phyloP scores from a whole-genome alignment of 768 basidiomycete genomes.

The Trametes villosa region DNA sequence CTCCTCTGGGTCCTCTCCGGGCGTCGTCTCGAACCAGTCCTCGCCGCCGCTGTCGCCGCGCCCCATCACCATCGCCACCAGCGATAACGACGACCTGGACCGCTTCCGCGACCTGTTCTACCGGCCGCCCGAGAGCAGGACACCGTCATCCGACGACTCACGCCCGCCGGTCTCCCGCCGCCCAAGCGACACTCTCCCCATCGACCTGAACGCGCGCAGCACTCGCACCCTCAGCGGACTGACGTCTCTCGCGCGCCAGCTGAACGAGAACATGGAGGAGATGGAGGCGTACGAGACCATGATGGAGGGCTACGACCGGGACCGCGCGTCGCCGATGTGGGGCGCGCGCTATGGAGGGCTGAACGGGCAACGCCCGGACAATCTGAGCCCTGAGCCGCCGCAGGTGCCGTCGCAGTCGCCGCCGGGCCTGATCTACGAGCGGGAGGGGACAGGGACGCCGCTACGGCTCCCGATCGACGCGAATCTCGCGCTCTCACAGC shows the following conservation, averaged over 20 bases:
- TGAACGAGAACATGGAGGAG: constrained; percentile 43
- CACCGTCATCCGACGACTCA: constrained; percentile 9
- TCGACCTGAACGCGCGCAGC: constrained; percentile 34
- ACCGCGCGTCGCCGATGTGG: constrained; percentile 16
- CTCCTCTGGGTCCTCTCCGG: constrained; percentile 33
- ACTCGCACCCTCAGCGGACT: constrained; percentile 42
- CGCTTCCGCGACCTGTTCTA: constrained; percentile 78
- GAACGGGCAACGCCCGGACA: constrained; percentile 24
- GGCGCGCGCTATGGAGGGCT: constrained; percentile 26
- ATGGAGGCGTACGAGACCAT: constrained; percentile 25
- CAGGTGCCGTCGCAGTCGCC: constrained; percentile 26
- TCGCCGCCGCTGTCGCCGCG: constrained; percentile 51
- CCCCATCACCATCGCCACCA: constrained; percentile 60
- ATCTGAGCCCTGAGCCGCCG: constrained; percentile 23
- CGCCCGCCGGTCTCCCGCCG: constrained; percentile 28
- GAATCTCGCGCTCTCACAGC: constrained; percentile 26
- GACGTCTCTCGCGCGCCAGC: constrained; percentile 43
- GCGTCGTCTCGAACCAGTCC: constrained; percentile 36
- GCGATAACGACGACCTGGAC: constrained; percentile 73
- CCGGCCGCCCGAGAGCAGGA: constrained; percentile 41
- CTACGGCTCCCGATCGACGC: constrained; percentile 36
- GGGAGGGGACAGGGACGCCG: constrained; percentile 25
- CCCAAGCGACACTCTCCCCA: constrained; percentile 32
- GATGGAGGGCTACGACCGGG: constrained; percentile 24
- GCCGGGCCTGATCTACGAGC: constrained; percentile 14